Conservation (phyloP, 257 asterid genomes). For the Forsythia viridissima region DNA sequence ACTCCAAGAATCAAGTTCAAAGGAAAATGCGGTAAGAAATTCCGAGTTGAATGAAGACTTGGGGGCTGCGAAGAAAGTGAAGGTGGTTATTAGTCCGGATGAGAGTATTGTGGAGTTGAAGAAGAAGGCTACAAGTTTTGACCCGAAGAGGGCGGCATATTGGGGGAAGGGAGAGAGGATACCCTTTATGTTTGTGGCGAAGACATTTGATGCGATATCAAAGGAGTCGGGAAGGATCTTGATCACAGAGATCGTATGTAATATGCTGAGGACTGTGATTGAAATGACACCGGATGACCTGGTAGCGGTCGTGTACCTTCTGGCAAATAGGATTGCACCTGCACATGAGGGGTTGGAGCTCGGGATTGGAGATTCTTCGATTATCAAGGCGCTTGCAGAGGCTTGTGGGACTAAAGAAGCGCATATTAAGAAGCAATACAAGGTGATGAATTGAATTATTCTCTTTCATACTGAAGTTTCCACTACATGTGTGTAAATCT, state of each 20-base stretch:
- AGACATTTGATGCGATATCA: slow-evolving; percentile 76
- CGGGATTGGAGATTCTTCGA: slow-evolving; percentile 86
- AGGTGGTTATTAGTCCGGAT: slow-evolving; percentile 52
- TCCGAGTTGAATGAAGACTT: slow-evolving; percentile 24
- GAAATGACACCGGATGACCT: slow-evolving; percentile 82
- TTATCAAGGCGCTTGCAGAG: slow-evolving; percentile 86
- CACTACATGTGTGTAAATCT: not conserved
- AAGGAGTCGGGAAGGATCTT: slow-evolving; percentile 84
- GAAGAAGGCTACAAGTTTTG: slow-evolving; percentile 63
- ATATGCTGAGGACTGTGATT: slow-evolving; percentile 88
- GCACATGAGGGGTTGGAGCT: slow-evolving; percentile 97
- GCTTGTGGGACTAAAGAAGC: slow-evolving; percentile 88
- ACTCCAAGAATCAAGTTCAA: slow-evolving; percentile 11
- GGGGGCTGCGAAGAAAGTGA: slow-evolving; percentile 49
- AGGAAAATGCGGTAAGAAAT: slow-evolving; percentile 10
- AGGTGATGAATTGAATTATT: slow-evolving; percentile 45
- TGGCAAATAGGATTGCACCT: slow-evolving; percentile 71
- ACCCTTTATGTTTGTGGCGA: slow-evolving; percentile 88
- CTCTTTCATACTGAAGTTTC: slow-evolving; percentile 5
- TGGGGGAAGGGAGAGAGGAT: slow-evolving; percentile 84
- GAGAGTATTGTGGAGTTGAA: slow-evolving; percentile 72
- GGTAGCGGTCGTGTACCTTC: slow-evolving; percentile 71
- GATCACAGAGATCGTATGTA: slow-evolving; percentile 81
- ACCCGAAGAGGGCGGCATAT: slow-evolving; percentile 72
- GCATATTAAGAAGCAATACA: slow-evolving; percentile 69